Conservation (phyloP, 116 monocot species). For the Thalassia testudinum region DNA sequence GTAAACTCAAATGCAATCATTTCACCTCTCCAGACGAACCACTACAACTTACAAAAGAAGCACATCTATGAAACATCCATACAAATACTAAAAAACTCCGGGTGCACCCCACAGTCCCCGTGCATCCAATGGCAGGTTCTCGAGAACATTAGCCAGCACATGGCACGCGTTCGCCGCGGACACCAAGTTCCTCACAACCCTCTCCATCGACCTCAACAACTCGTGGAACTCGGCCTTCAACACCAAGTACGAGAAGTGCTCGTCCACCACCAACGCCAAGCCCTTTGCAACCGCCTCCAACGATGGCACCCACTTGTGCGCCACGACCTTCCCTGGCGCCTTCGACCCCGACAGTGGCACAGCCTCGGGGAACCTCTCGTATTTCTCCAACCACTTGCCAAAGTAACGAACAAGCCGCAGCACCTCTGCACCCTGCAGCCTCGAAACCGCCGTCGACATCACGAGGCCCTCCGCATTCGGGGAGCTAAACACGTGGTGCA, state of each 20-base stretch:
- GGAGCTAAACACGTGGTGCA: slow-evolving; percentile 67
- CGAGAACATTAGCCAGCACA: slow-evolving; percentile 28
- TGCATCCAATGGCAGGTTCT: slow-evolving; percentile 12
- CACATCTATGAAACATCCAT: background rate
- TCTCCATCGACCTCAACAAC: slow-evolving; percentile 28
- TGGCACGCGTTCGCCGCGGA: slow-evolving; percentile 34
- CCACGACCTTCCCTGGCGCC: slow-evolving; percentile 18
- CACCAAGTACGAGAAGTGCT: slow-evolving; percentile 65
- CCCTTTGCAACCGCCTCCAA: slow-evolving; percentile 34
- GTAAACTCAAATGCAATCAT: too few species aligned
- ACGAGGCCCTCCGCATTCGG: slow-evolving; percentile 32
- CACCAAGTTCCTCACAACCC: slow-evolving; percentile 26
- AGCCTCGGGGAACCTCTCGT: slow-evolving; percentile 53
- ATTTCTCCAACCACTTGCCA: slow-evolving; percentile 83
- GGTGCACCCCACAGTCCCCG: background rate
- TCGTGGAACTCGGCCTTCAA: slow-evolving; percentile 50
- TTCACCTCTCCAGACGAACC: background rate
- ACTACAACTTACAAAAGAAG: background rate
- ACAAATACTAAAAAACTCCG: background rate
- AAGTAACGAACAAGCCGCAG: slow-evolving; percentile 46
- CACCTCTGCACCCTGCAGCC: slow-evolving; percentile 45
- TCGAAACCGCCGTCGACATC: slow-evolving; percentile 41
- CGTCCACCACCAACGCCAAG: slow-evolving; percentile 54
- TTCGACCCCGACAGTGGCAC: slow-evolving; percentile 13
- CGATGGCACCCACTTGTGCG: slow-evolving; percentile 41